Evolutionary conservation across 2,329 filamentous ascomycete genomes (phyloP), one percentile per base, ranked within the genome.

Genomic region (Colletotrichum liaoningense): DNA sequence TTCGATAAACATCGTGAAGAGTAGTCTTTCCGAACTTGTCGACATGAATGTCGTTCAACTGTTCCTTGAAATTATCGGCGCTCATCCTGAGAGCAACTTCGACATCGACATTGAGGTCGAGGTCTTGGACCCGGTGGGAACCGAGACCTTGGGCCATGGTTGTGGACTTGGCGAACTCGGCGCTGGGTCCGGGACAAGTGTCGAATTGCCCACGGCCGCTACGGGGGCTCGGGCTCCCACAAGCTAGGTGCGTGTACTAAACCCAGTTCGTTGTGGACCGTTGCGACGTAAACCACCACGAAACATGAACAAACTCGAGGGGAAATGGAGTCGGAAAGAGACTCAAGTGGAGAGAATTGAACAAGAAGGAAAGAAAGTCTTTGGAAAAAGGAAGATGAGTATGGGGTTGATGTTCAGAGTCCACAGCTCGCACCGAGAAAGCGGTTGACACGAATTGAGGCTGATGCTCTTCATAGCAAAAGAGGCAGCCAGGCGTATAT

Each of bases 1-100:
- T 72, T 7, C 16, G 3, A 54, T 78, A 75, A 28, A 81, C 70
- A 66, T 78, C 67, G 35, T 64, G 12, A 22, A 69, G 55, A n/a
- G 63, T 73, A 14, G 73, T 76, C 16, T 59, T n/a, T 12, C 69
- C 63, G 30, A 80, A 79, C 1, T 62, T 65, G 3, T 74, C 69
- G 49, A 64, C 64, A 38, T 79, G 75, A 8, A 58, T 55, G 12
- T 69, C 35, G 1, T 68, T 75, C 9, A 79, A 76, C 3, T 12
- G 54, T 16, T 67, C 57, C 63, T 70, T 77, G 72, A 78, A 78
- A 0, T 49, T 58, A 0, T 60, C 26, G 54, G 76, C 63, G 1
- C 55, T 65, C 3, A 46, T 33, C n/a, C 24, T n/a, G n/a, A 77
- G 33, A 26, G 24, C 69, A 0, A 65, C 67, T 22, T 55, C 54